phyloP scores from a whole-genome alignment of 208 protist genomes.

The Plasmodiophora brassicae region DNA sequence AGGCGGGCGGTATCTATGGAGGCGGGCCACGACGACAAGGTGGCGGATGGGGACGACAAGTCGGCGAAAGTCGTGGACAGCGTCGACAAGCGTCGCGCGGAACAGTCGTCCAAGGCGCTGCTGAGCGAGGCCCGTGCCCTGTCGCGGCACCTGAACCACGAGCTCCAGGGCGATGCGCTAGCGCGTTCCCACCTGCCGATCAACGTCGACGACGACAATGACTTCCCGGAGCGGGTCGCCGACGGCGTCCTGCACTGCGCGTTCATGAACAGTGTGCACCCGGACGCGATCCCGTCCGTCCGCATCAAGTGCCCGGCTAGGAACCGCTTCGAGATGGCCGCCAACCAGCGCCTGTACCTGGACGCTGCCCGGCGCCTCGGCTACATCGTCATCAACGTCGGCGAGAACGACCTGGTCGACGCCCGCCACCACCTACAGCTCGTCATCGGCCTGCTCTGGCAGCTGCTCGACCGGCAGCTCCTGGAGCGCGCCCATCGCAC shows the following conservation, averaged over 20 bases:
- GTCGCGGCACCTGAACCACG: neutral
- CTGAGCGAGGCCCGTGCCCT: too few species aligned
- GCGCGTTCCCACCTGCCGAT: neutral
- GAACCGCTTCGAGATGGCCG: neutral
- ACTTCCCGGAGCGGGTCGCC: neutral
- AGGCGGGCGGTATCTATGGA: too few species aligned
- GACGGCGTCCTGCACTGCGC: neutral
- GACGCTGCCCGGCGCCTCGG: neutral
- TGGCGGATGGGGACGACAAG: too few species aligned
- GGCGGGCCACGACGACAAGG: too few species aligned
- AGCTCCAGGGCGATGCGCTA: neutral
- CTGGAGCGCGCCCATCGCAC: neutral
- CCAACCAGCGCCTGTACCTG: neutral
- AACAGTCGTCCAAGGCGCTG: too few species aligned
- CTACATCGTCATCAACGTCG: neutral
- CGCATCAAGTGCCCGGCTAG: neutral
- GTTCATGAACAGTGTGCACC: neutral
- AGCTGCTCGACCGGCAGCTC: neutral
- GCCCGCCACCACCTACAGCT: neutral
- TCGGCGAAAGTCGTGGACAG: too few species aligned
- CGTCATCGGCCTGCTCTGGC: neutral
- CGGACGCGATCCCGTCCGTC: neutral
- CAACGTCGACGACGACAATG: neutral
- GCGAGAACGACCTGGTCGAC: neutral
- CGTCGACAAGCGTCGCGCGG: too few species aligned